Conservation (phyloP, 495 filamentous ascomycete species). For the Neurospora sp. region DNA sequence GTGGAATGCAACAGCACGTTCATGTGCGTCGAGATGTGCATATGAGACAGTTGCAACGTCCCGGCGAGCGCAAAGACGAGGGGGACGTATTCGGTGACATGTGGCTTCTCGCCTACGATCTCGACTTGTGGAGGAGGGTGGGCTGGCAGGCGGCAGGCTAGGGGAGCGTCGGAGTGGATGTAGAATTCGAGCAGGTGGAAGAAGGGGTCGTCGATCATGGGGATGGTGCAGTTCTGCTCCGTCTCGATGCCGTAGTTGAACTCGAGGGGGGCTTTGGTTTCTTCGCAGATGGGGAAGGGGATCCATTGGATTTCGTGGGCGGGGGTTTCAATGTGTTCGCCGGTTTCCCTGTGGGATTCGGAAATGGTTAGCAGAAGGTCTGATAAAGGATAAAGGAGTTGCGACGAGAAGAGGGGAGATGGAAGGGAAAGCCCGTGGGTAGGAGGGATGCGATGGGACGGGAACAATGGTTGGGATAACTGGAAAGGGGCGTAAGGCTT, state of each 20-base stretch:
- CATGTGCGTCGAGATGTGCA: conserved; percentile 82
- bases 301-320: conserved; percentile 84
- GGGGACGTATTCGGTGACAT: conserved; percentile 45
- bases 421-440: not conserved
- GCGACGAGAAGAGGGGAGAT: not conserved
- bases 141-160: conserved; percentile 84
- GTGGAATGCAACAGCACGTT: conserved; percentile 80
- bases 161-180: conserved; percentile 89
- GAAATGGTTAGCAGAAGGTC: not conserved
- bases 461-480: too few species aligned
- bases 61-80: conserved; percentile 79
- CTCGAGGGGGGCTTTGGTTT: conserved; percentile 71
- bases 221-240: conserved; percentile 87
- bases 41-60: conserved; percentile 75
- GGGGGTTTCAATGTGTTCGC: conserved; percentile 68
- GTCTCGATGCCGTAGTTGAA: conserved; percentile 76
- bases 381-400: not conserved
- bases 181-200: conserved; percentile 99
- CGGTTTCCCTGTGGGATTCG: conserved; percentile 40
- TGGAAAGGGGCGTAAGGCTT: conserved; percentile 7
- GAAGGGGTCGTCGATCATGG: conserved; percentile 72
- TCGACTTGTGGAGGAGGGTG: conserved; percentile 48
- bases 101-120: conserved; percentile 32
- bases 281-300: conserved; percentile 85
- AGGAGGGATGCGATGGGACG: not conserved